Conservation (phyloP, 2,329 filamentous ascomycete species). For the Cordyceps cicadae region DNA sequence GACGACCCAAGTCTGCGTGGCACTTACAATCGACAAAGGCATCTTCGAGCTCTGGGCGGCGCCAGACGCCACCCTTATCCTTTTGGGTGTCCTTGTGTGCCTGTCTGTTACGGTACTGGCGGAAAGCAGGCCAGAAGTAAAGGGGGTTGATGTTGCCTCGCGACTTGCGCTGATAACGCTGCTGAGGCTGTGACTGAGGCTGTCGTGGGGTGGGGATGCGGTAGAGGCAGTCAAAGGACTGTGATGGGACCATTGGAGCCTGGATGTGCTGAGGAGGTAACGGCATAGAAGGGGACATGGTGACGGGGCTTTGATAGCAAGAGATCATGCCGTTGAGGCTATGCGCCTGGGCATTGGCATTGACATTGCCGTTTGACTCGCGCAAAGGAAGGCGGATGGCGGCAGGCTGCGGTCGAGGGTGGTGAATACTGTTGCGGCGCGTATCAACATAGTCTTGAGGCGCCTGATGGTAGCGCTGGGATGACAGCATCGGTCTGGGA, state of each 20-base stretch:
- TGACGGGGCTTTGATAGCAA: constrained; percentile 35
- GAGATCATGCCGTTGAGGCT: constrained; percentile 34
- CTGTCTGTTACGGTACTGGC: constrained; percentile 58
- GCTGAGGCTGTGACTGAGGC: constrained; percentile 23
- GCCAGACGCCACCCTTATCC: constrained; percentile 49
- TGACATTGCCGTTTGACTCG: constrained; percentile 38
- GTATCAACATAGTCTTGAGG: constrained; percentile 39
- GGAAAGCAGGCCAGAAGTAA: constrained; percentile 54
- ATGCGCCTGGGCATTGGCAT: constrained; percentile 34
- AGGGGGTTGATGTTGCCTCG: constrained; percentile 47
- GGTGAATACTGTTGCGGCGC: constrained; percentile 30
- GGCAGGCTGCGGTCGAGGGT: constrained; percentile 13
- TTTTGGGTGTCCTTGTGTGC: constrained; percentile 53
- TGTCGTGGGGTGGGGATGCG: constrained; percentile 29
- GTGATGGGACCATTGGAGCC: constrained; percentile 43
- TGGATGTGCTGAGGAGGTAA: constrained; percentile 29
- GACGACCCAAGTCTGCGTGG: constrained; percentile 16
- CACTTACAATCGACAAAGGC: constrained; percentile 58
- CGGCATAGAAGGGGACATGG: constrained; percentile 34
- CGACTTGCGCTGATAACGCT: constrained; percentile 26
- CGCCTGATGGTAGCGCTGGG: constrained; percentile 43
- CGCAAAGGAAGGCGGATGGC: constrained; percentile 38
- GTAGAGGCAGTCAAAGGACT: constrained; percentile 36
- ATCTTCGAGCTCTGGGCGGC: constrained; percentile 49
- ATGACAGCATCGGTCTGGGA: constrained; percentile 39